A percentile compares a stretch with the other conserved stretches of the same genome.
These are phyloP conservation scores for Yamadazyma oceani DNA, from an alignment of 1,139 yeast genomes.

Conservation along the genomic window DNA sequence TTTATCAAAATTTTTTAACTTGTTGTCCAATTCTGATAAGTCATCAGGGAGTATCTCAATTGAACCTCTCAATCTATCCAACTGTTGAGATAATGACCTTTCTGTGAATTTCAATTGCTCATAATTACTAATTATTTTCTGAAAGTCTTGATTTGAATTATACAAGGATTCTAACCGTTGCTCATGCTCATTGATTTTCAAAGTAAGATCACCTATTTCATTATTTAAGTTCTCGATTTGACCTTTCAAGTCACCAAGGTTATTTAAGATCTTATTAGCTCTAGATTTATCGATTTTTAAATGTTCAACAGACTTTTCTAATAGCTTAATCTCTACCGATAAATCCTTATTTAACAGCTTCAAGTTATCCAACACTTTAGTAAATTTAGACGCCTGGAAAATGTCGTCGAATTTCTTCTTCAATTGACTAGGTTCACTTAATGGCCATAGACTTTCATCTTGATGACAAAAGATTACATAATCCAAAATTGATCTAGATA, in stretches of 20 bases:
- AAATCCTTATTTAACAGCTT: slow-evolving; percentile 77
- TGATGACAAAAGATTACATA: slow-evolving; percentile 97
- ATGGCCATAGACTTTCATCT: slow-evolving; percentile 96
- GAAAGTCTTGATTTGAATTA: slow-evolving; percentile 79
- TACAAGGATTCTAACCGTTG: slow-evolving; percentile 64
- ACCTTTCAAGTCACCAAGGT: slow-evolving; percentile 43
- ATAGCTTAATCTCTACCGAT: slow-evolving; percentile 67
- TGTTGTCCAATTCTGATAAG: slow-evolving; percentile 48
- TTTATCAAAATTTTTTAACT: slow-evolving; percentile 55
- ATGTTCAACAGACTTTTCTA: slow-evolving; percentile 78
- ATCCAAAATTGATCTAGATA: slow-evolving; percentile 81
- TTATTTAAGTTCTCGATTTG: slow-evolving; percentile 46
- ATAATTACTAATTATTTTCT: slow-evolving; percentile 62
- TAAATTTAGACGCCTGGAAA: slow-evolving; percentile 90
- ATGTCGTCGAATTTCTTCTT: slow-evolving; percentile 95
- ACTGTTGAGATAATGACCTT: slow-evolving; percentile 46
- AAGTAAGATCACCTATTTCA: slow-evolving; percentile 52
- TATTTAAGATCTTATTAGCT: slow-evolving; percentile 57
- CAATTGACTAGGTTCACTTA: slow-evolving; percentile 84
- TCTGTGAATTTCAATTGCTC: slow-evolving; percentile 57
- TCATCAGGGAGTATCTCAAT: slow-evolving; percentile 49
- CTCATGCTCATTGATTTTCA: slow-evolving; percentile 53
- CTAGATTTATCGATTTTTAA: slow-evolving; percentile 70
- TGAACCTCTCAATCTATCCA: slow-evolving; percentile 45
- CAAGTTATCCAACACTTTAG: slow-evolving; percentile 83